Conservation (phyloP, 345 rosid genomes). For the Brassica juncea region DNA sequence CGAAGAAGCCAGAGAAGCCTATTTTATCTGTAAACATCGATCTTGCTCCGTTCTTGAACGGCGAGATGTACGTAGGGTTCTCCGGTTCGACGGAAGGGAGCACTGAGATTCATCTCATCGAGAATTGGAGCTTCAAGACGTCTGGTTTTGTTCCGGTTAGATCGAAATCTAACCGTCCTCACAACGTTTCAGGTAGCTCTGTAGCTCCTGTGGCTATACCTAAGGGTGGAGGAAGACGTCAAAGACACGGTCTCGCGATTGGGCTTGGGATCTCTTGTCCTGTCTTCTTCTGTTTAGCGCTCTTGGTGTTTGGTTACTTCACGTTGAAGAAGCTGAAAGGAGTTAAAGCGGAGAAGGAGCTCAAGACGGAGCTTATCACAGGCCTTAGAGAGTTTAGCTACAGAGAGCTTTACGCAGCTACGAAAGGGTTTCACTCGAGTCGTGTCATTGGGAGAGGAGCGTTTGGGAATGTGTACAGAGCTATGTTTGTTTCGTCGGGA, state of each 20-base stretch:
- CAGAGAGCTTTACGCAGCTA: slow-evolving; percentile 71
- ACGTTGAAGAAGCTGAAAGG: slow-evolving; percentile 64
- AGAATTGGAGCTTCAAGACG: slow-evolving; percentile 76
- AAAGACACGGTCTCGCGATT: slow-evolving; percentile 53
- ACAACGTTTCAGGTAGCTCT: slow-evolving; percentile 76
- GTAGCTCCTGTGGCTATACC: slow-evolving; percentile 50
- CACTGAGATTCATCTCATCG: slow-evolving; percentile 77
- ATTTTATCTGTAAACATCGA: slow-evolving; percentile 58
- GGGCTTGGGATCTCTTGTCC: slow-evolving; percentile 82
- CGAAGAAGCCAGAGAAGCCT: slow-evolving; percentile 64
- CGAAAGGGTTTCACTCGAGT: slow-evolving; percentile 80
- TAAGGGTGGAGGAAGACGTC: neutral
- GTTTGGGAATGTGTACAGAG: slow-evolving; percentile 89
- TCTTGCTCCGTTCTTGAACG: slow-evolving; percentile 61
- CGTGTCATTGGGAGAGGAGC: slow-evolving; percentile 84
- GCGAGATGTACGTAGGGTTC: slow-evolving; percentile 72
- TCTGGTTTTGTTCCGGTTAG: slow-evolving; percentile 64
- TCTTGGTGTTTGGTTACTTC: slow-evolving; percentile 62
- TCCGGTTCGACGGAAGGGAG: slow-evolving; percentile 96
- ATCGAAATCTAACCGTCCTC: slow-evolving; percentile 55
- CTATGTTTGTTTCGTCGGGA: slow-evolving; percentile 58
- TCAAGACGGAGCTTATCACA: slow-evolving; percentile 66
- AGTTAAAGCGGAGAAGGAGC: slow-evolving; percentile 50
- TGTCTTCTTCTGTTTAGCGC: slow-evolving; percentile 58
- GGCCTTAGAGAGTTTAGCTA: slow-evolving; percentile 76